These are phyloP conservation scores for Colletotrichum liriopes DNA, from an alignment of 2,329 filamentous ascomycete species.

Conservation along the genomic window DNA sequence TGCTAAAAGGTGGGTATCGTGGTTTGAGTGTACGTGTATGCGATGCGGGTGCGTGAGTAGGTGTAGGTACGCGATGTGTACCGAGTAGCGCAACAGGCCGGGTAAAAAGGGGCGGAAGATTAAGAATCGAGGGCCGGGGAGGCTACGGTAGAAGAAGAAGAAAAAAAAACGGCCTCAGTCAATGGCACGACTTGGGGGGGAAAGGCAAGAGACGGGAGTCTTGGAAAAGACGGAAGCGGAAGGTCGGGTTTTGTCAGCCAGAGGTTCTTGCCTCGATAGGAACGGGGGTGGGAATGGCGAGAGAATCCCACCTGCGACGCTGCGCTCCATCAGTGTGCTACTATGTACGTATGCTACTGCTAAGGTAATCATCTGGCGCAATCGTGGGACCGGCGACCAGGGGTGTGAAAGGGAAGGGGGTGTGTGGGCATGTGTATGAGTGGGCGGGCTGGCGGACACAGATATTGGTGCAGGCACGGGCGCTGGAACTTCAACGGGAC, in stretches of 20 bases:
- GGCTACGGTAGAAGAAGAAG: conserved; percentile 6
- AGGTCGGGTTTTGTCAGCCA: conserved; percentile 43
- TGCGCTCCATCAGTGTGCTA: not conserved
- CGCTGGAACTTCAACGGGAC: not conserved
- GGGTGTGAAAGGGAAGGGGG: not conserved
- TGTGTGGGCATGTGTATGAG: not conserved
- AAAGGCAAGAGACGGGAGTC: conserved; percentile 10
- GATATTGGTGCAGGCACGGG: not conserved
- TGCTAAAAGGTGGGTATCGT: conserved; percentile 27
- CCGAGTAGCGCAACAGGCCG: not conserved
- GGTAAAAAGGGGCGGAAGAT: not conserved
- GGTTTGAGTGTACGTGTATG: conserved; percentile 12
- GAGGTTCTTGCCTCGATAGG: conserved; percentile 25
- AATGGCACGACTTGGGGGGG: conserved; percentile 27
- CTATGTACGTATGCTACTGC: not conserved
- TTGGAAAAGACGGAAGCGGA: conserved; percentile 34
- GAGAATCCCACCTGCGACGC: conserved; percentile 10
- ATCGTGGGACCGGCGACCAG: conserved; percentile 34
- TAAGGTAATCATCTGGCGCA: conserved; percentile 38
- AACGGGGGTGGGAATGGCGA: conserved; percentile 12
- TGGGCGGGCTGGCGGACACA: not conserved
- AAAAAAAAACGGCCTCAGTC: conserved; percentile 24
- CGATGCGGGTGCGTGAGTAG: conserved; percentile 2
- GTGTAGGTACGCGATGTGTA: conserved; percentile 13
- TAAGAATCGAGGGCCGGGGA: conserved; percentile 26